These are phyloP conservation scores for Aspergillus neoniger DNA, from an alignment of 2,329 filamentous ascomycete genomes.

Conservation along the genomic window DNA sequence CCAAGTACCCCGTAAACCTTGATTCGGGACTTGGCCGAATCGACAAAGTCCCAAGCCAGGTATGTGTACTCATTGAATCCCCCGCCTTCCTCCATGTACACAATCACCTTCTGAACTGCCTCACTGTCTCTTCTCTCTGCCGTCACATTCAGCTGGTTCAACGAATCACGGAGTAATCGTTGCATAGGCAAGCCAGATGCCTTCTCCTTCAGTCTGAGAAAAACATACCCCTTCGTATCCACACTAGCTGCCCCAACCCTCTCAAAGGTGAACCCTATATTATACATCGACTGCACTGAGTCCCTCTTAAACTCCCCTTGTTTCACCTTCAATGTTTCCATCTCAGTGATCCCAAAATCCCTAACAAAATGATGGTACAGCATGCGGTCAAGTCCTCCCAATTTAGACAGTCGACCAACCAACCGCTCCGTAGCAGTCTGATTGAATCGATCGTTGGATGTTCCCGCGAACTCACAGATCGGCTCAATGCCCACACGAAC, in stretches of 20 bases:
- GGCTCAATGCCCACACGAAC: constrained; percentile 2
- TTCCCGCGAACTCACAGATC: not conserved
- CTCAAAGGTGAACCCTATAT: not conserved
- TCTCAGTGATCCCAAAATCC: not conserved
- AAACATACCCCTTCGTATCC: not conserved
- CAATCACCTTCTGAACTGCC: not conserved
- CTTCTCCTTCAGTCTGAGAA: not conserved
- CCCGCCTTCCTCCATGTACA: not conserved
- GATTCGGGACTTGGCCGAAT: not conserved
- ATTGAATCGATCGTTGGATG: not conserved
- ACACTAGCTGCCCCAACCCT: not conserved
- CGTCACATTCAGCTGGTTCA: not conserved
- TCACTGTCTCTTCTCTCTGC: not conserved
- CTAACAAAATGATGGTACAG: not conserved
- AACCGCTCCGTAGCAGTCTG: not conserved
- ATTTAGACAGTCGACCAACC: not conserved
- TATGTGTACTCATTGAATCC: constrained; percentile 7
- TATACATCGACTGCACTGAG: not conserved
- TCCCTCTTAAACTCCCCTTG: not conserved
- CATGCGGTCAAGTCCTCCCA: not conserved
- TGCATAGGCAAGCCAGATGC: not conserved
- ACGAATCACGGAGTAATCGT: not conserved
- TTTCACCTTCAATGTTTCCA: not conserved
- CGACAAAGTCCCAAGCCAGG: constrained; percentile 5
- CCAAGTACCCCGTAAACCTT: constrained; percentile 2